Base-by-base conservation (phyloP, 2,329 filamentous ascomycete genomes). In the Phyllosticta citribraziliensis region DNA sequence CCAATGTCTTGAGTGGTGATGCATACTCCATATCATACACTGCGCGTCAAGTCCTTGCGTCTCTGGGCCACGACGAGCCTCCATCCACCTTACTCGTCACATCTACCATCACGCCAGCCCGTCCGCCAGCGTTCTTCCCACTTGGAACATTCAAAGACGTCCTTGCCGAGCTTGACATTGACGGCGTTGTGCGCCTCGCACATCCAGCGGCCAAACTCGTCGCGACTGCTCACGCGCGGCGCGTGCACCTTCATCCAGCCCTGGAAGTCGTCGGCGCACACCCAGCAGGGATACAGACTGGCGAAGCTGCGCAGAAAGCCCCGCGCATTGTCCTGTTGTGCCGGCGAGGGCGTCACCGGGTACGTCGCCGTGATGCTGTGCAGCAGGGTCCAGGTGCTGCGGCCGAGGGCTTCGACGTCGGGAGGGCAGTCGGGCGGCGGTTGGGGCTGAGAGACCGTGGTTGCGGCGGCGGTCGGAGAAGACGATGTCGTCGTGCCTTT, bases 101-200 rank as follows among this genome's bases (percentile, higher is more conserved):
- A 88, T 61, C 84, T 76, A 20, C 85, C 85, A 77, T 88, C 85
- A 72, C 80, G 84, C 87, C 89, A 97, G 0, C 94, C 94, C 1
- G 88, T 94, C 76, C 88, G 82, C 94, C 94, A 99, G 73, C 94
- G 83, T 80, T 97, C 89, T 73, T 97, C 87, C 93, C 94, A 97
- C 69, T 80, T 84, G 60, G 79, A 80, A 76, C 94, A 99, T 79
- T 99, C 91, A 76, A 99, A 99, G 67, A 82, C 82, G 63, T 84
- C 81, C 82, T 99, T 99, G 56, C 94, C 94, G 67, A 99, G 74
- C 79, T 97, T 97, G 63, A 80, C 79, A 74, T 95, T 95, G 54
- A 95, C 89, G 27, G 89, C 88, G 74, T 95, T 95, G 74, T 95
- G 89, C 63, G 89, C 89, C 69, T 88, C 86, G 70, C 89, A 95